These are phyloP conservation scores for Inga laurina DNA, from an alignment of 306 rosid genomes.

Conservation along the genomic window DNA sequence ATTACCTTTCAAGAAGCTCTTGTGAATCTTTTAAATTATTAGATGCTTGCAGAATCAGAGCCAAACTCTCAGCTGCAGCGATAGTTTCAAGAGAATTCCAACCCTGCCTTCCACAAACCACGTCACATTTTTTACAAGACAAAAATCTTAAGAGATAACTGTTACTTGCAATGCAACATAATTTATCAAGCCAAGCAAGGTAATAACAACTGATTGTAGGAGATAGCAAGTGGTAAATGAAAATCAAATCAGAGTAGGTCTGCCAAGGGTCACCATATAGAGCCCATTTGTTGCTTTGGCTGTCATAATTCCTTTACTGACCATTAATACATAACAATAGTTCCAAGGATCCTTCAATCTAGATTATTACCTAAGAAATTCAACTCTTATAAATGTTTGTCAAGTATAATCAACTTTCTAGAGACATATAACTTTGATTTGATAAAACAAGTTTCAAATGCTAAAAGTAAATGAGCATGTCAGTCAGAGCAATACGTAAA, in stretches of 20 bases:
- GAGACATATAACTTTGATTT: neutral
- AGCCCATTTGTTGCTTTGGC: neutral
- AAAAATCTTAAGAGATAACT: constrained; percentile 14
- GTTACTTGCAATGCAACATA: constrained; percentile 20
- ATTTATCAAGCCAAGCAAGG: constrained; percentile 23
- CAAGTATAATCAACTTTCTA: constrained; percentile 10
- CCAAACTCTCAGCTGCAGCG: constrained; percentile 75
- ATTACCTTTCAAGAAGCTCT: constrained; percentile 86
- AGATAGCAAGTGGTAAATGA: constrained; percentile 20
- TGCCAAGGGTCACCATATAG: constrained; percentile 2
- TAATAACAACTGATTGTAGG: constrained; percentile 22
- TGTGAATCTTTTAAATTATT: constrained; percentile 61
- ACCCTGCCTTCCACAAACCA: constrained; percentile 53
- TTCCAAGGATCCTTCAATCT: constrained; percentile 13
- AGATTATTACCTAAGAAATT: constrained; percentile 17
- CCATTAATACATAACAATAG: neutral
- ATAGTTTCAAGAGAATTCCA: constrained; percentile 81
- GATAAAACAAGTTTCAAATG: constrained; percentile 17
- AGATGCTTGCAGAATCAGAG: constrained; percentile 63
- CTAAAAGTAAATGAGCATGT: constrained; percentile 12
- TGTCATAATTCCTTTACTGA: neutral
- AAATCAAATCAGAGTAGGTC: constrained; percentile 16
- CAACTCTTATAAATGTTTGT: neutral
- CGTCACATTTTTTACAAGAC: constrained; percentile 15
- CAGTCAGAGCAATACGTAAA: neutral